phyloP scores from a whole-genome alignment of 257 asterid species.

The Coffea canephora region DNA sequence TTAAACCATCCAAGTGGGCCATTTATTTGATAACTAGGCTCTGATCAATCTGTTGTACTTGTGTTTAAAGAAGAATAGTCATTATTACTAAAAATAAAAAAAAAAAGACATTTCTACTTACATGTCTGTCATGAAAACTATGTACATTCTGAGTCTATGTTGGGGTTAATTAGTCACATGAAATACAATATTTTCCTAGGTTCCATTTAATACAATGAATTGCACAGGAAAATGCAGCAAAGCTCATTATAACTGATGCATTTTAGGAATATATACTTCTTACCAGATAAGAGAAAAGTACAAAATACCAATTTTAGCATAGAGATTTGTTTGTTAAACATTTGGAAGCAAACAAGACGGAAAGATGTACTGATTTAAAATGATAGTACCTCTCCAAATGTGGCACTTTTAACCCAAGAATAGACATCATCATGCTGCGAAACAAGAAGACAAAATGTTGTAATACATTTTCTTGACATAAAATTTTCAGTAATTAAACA shows the following conservation, averaged over 20 bases:
- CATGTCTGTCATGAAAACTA: neutral
- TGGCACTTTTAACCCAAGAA: conserved; percentile 47
- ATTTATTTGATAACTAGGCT: neutral
- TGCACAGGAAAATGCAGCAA: neutral
- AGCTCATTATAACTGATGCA: neutral
- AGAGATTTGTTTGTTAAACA: neutral
- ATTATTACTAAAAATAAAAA: neutral
- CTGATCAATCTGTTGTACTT: neutral
- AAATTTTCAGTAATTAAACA: neutral
- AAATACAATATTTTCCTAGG: neutral
- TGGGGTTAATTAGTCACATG: neutral
- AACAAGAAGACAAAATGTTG: neutral
- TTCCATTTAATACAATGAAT: neutral
- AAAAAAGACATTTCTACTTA: neutral
- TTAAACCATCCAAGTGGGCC: neutral
- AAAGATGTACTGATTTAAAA: conserved; percentile 1
- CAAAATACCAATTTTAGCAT: neutral
- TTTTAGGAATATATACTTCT: neutral
- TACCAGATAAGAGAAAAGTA: conserved; percentile 10
- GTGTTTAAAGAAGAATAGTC: neutral
- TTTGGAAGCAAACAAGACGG: conserved; percentile 3
- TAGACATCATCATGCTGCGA: conserved; percentile 40
- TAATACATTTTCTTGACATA: neutral
- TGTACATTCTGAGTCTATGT: neutral
- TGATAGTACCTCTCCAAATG: conserved; percentile 48